Conservation (phyloP, 2,329 filamentous ascomycete species). For the Basipetospora chlamydospora region DNA sequence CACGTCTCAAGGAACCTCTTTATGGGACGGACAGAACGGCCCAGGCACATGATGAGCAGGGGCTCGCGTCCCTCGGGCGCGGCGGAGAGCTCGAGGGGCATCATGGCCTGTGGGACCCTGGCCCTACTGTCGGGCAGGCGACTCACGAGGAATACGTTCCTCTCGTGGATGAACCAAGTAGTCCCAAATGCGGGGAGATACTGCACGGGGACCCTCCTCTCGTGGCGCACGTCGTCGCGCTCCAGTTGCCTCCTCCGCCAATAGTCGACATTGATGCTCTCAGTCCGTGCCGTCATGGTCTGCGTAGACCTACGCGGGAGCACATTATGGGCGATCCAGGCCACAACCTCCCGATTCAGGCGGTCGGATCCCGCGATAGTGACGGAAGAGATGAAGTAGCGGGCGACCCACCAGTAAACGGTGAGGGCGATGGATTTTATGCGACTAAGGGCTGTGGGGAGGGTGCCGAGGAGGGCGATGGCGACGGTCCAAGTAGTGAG, state of each 20-base stretch:
- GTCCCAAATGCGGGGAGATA: conserved; percentile 23
- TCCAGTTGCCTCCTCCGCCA: conserved; percentile 16
- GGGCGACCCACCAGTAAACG: conserved; percentile 21
- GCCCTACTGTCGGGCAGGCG: conserved; percentile 17
- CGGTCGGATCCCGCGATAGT: conserved; percentile 21
- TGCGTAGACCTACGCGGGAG: conserved; percentile 16
- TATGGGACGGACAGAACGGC: conserved; percentile 18
- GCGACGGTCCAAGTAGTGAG: conserved; percentile 17
- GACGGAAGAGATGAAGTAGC: conserved; percentile 22
- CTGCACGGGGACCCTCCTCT: conserved; percentile 20
- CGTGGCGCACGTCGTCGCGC: conserved; percentile 17
- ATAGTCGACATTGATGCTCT: conserved; percentile 16
- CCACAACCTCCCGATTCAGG: conserved; percentile 22
- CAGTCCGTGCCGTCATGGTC: conserved; percentile 20
- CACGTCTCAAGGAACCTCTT: conserved; percentile 17
- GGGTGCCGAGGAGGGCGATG: conserved; percentile 19
- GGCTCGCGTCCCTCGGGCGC: conserved; percentile 22
- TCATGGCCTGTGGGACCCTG: background rate
- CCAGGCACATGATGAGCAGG: conserved; percentile 23
- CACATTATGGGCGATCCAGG: conserved; percentile 22
- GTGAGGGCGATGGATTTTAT: conserved; percentile 15
- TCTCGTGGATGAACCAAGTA: conserved; percentile 19
- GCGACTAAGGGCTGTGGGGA: conserved; percentile 16
- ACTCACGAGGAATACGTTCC: conserved; percentile 21
- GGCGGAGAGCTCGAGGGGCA: conserved; percentile 16